Conservation (phyloP, 257 asterid species). For the Fraxinus americana region DNA sequence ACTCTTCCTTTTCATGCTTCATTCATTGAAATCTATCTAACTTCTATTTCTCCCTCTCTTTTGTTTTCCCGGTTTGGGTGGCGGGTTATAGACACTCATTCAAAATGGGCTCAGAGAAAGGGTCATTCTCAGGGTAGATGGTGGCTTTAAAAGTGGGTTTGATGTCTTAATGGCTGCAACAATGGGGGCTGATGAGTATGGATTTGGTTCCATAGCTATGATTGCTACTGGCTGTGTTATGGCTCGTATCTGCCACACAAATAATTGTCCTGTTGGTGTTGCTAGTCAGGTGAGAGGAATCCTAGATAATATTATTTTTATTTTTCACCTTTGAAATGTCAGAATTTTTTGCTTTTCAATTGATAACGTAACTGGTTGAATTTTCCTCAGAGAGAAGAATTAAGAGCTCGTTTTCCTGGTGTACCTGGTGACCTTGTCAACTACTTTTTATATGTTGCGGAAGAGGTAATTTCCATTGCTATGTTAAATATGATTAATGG, state of each 20-base stretch:
- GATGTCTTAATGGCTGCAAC: constrained; percentile 94
- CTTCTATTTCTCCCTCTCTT: background rate
- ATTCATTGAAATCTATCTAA: background rate
- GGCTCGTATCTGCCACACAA: constrained; percentile 99
- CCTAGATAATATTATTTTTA: constrained; percentile 2
- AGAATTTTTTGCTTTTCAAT: background rate
- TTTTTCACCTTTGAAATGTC: background rate
- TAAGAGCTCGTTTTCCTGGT: constrained; percentile 99
- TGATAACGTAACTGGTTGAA: constrained; percentile 18
- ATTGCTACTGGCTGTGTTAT: constrained; percentile 98
- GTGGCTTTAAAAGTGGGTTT: constrained; percentile 96
- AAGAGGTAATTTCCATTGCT: constrained; percentile 60
- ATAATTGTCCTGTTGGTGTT: constrained; percentile 98
- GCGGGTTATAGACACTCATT: constrained; percentile 67
- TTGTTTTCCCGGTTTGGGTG: background rate
- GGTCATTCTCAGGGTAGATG: constrained; percentile 96
- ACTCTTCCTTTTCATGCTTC: background rate
- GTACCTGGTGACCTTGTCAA: constrained; percentile 97
- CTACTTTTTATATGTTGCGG: constrained; percentile 87
- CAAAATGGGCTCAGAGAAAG: constrained; percentile 93
- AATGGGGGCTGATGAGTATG: constrained; percentile 98
- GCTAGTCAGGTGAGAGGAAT: constrained; percentile 83
- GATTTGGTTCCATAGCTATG: constrained; percentile 99
- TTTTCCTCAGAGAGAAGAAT: constrained; percentile 83
- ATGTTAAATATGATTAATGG: background rate